Percentiles rank a stretch among this genome's conserved stretches.
phyloP scores from a whole-genome alignment of 352 stramenopile species.

The Phytopythium chamaehyphon region DNA sequence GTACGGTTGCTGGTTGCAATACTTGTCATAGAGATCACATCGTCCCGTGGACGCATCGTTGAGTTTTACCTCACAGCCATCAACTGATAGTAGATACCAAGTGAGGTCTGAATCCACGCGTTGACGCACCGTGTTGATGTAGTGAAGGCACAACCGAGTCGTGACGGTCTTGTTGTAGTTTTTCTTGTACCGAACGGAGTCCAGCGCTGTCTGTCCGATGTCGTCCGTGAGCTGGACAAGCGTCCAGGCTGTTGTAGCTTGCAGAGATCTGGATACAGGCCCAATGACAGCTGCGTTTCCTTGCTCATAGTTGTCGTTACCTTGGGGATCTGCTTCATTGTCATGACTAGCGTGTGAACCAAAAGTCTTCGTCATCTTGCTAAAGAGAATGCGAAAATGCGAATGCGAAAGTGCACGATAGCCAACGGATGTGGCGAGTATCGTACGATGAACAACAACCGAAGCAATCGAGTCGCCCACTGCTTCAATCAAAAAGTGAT shows the following conservation, averaged over 20 bases:
- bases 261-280: neutral
- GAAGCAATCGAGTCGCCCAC: no score
- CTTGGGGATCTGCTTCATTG: no score
- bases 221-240: slow-evolving; percentile 13
- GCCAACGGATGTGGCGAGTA: no score
- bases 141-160: slow-evolving; percentile 31
- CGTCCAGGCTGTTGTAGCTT: slow-evolving; percentile 11
- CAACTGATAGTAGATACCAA: slow-evolving; percentile 32
- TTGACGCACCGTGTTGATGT: slow-evolving; percentile 25
- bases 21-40: slow-evolving; percentile 32
- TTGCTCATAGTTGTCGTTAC: no score
- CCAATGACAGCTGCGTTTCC: no score
- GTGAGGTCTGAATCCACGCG: slow-evolving; percentile 14
- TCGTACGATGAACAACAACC: no score
- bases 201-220: slow-evolving; percentile 21
- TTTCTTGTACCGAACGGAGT: slow-evolving; percentile 28
- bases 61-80: slow-evolving; percentile 25
- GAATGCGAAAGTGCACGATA: no score
- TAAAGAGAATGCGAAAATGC: no score
- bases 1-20: slow-evolving; percentile 23
- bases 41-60: slow-evolving; percentile 20
- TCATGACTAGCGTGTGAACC: no score
- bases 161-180: slow-evolving; percentile 33
- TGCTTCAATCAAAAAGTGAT: no score
- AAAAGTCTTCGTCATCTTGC: neutral